Evolutionary conservation across 106 monocot species (phyloP), one percentile per base, ranked within the genome.

Genomic region (Dactylorhiza incarnata): DNA sequence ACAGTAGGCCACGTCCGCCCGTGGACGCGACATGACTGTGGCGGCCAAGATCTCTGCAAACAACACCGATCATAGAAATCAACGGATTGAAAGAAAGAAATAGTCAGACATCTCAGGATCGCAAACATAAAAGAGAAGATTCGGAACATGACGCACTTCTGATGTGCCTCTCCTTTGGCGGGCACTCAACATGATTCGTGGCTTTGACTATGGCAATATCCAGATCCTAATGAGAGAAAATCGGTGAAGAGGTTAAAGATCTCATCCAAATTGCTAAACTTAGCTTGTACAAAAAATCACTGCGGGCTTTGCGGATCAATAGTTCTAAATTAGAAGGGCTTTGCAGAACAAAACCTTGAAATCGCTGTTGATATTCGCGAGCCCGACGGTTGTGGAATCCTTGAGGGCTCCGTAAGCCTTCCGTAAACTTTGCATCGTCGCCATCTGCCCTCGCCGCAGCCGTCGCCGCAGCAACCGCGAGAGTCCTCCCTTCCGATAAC

Each of bases 331-430:
- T 13, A 78, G 46, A 75, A 74, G 48, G 23, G 61, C 17, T 11
- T 26, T n/a, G 26, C 47, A 14, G 7, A 58, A 24, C 2, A 56
- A 23, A 73, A 96, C 97, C 94, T 94, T 97, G 81, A 86, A 97
- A 73, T 97, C 97, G 84, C 93, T 94, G 86, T 93, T 97, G 86
- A 97, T 84, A 67, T 94, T 93, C 17, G 97, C 97, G 73, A 97
- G 86, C 22, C 93, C 83, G 83, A 97, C 97, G 49, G 87, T 93
- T 76, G 97, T 97, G 76, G 89, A 75, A 78, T 97, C 97, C 76
- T 97, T 97, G 75, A 97, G 82, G 48, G 91, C 97, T 51, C 97
- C 97, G 54, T 86, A 85, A 62, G 93, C 93, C 82, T 89, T 91
- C 68, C 97, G 80, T 87, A 81, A 89, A 48, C 90, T 80, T 82